Evolutionary conservation across 2,329 filamentous ascomycete species (phyloP), one percentile per base, ranked within the genome.

Genomic region (Alternaria dauci): DNA sequence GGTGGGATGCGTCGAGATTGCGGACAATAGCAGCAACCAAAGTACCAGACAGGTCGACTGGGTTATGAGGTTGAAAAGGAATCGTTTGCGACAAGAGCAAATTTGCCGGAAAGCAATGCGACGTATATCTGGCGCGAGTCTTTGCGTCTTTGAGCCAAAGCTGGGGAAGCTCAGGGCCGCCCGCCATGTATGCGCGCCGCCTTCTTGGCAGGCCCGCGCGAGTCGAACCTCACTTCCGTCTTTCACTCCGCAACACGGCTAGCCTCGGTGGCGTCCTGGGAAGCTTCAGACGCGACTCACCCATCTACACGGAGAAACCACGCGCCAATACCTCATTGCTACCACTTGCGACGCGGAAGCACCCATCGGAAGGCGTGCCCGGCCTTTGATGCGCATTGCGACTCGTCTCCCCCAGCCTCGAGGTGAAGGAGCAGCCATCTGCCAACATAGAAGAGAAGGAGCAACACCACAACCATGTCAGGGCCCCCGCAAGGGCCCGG

Each of bases 401-500:
- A 66, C 65, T 47, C 39, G 34, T 36, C 26, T 54, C 43, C 62
- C 63, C 47, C 61, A 43, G 52, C 57, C 61, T 56, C 59, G 67
- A 66, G 59, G 70, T 70, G 63, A 73, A 65, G 65, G 50, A 65
- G 70, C 61, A 57, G 42, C 57, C 58, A 32, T 41, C 32, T 20
- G 54, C 39, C 39, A n/a, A 39, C 32, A 57, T 62, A 62, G 56
- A 71, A 66, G 63, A 65, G 68, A 67, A 70, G 63, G 64, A 62
- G 61, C 59, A 55, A n/a, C 46, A 50, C 55, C 53, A 30, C 56
- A 60, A 59, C 62, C 57, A 78, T 78, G 76, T 79, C 77, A 62
- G 73, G 73, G 67, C 72, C 72, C 65, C 75, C 73, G 54, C 74
- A 71, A 58, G 76, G 76, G 63, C 71, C 72, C 59, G 75, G 74